Evolutionary conservation across 371 early-diverging fungal genomes (phyloP).

Genomic region (Apophysomyces elegans): DNA sequence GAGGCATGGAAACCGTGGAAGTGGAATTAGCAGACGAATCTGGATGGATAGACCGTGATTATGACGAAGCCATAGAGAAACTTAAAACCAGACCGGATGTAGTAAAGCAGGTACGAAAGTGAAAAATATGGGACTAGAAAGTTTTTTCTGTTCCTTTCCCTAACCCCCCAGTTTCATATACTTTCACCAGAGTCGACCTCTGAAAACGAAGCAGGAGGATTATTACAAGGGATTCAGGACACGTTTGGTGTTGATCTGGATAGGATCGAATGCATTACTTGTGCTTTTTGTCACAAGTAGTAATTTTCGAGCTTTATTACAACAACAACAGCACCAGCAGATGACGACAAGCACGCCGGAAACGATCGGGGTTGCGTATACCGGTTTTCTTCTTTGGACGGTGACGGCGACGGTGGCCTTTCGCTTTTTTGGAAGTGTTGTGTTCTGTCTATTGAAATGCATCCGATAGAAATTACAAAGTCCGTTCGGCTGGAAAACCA

Average conservation of each 20-base stretch:
- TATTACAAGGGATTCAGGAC: constrained; percentile 88
- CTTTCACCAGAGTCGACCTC: constrained; percentile 61
- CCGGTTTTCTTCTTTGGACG: constrained; percentile 86
- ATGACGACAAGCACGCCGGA: constrained; percentile 12
- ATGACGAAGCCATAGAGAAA: constrained; percentile 69
- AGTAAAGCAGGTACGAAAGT: constrained; percentile 28
- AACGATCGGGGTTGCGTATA: constrained; percentile 53
- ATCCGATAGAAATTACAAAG: not conserved
- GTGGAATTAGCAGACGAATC: constrained; percentile 73
- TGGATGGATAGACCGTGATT: constrained; percentile 69
- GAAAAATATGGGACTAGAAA: not conserved
- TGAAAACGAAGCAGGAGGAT: constrained; percentile 84
- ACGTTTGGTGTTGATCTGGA: constrained; percentile 81
- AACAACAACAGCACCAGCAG: not conserved
- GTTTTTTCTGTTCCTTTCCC: no score
- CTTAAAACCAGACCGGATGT: constrained; percentile 54
- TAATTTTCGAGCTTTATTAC: constrained; percentile 46
- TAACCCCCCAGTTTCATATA: no score
- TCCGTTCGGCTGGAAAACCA: not conserved
- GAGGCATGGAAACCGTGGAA: constrained; percentile 61
- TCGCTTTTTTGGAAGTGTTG: constrained; percentile 77
- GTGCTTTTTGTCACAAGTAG: constrained; percentile 68
- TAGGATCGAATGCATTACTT: constrained; percentile 82
- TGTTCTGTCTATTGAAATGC: constrained; percentile 38
- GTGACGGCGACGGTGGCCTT: constrained; percentile 76